phyloP scores from a whole-genome alignment of 257 asterid genomes.

The Nemophila menziesii region DNA sequence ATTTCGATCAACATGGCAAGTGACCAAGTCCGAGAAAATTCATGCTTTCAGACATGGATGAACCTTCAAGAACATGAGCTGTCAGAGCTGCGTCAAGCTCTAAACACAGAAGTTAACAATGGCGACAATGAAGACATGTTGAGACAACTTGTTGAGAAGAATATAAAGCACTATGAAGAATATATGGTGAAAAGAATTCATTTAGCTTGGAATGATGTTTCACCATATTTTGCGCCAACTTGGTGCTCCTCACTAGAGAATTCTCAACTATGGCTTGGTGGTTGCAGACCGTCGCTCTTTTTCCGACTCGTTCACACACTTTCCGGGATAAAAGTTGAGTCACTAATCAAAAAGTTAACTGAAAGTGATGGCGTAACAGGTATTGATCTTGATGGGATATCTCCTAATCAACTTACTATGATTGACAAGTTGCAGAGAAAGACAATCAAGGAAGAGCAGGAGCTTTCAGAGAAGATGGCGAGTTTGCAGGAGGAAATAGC shows the following conservation, averaged over 20 bases:
- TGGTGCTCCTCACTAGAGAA: conserved; percentile 30
- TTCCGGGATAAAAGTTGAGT: conserved; percentile 17
- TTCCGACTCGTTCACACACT: conserved; percentile 27
- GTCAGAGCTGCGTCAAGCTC: conserved; percentile 6
- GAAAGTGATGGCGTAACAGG: conserved; percentile 4
- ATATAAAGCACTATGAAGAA: conserved; percentile 29
- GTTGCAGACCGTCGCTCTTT: conserved; percentile 28
- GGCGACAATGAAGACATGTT: neutral
- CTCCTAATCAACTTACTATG: conserved; percentile 14
- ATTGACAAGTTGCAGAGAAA: conserved; percentile 24
- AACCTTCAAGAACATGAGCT: conserved; percentile 11
- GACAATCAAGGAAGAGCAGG: conserved; percentile 28
- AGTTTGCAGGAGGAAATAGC: conserved; percentile 32
- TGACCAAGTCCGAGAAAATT: too few species aligned
- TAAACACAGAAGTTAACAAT: neutral
- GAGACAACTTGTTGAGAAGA: conserved; percentile 2
- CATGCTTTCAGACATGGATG: conserved; percentile 5
- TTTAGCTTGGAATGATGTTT: conserved; percentile 15
- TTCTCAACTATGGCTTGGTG: conserved; percentile 27
- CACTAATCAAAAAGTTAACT: conserved; percentile 11
- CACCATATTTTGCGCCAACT: conserved; percentile 17
- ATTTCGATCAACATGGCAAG: too few species aligned
- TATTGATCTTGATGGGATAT: conserved; percentile 12
- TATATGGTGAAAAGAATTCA: conserved; percentile 9
- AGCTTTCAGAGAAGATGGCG: conserved; percentile 17